Conservation (phyloP, 2,329 filamentous ascomycete species). For the Ophiostoma sp. region DNA sequence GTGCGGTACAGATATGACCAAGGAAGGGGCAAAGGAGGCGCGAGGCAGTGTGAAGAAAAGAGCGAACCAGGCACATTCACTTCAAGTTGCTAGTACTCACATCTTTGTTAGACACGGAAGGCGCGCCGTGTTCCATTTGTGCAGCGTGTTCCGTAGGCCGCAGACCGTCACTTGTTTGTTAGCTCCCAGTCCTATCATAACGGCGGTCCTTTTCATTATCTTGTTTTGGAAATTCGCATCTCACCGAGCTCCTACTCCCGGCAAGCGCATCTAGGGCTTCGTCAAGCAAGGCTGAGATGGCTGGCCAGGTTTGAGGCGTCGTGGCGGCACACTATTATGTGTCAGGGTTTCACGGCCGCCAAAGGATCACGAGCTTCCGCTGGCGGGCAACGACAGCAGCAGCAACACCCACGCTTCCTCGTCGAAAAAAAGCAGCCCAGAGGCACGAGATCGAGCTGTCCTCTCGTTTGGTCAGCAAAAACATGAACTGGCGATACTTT, state of each 20-base stretch:
- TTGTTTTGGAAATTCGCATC: not conserved
- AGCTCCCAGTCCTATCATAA: not conserved
- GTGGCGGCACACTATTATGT: not conserved
- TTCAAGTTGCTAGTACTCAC: constrained; percentile 14
- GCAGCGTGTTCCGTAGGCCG: not conserved
- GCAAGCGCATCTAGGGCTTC: not conserved
- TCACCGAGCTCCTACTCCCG: not conserved
- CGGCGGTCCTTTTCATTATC: not conserved
- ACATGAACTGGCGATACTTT: not conserved
- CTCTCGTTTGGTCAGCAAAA: not conserved
- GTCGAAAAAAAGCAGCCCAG: not conserved
- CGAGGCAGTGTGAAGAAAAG: not conserved
- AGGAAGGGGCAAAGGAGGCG: not conserved
- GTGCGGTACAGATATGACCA: too few species aligned
- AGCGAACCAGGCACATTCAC: not conserved
- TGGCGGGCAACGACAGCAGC: not conserved
- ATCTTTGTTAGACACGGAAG: not conserved
- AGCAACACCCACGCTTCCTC: too few species aligned
- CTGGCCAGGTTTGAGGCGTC: not conserved
- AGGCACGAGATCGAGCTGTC: not conserved
- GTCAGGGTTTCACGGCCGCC: not conserved
- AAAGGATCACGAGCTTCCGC: not conserved
- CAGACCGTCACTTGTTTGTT: not conserved
- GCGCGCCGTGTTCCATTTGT: constrained; percentile 16
- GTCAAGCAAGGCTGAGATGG: not conserved